phyloP scores from a whole-genome alignment of 2,329 filamentous ascomycete species.

The Pseudopithomyces chartarum region DNA sequence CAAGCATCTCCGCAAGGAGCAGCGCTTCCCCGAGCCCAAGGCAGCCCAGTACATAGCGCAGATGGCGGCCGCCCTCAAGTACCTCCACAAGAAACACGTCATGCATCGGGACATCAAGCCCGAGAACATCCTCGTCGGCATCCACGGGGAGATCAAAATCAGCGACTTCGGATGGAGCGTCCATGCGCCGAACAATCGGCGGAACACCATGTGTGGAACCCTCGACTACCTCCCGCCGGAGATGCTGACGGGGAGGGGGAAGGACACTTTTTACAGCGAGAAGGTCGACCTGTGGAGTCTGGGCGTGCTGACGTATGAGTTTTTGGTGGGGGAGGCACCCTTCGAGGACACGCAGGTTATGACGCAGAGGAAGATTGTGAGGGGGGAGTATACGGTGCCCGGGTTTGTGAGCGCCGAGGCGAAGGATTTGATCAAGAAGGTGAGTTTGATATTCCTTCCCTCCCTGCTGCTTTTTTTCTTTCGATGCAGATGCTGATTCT shows the following conservation, averaged over 20 bases:
- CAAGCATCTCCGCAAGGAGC: constrained; percentile 80
- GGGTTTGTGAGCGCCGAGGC: constrained; percentile 90
- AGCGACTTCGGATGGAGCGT: constrained; percentile 99
- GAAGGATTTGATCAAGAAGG: constrained; percentile 88
- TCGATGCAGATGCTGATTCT: not conserved
- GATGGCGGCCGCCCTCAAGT: constrained; percentile 87
- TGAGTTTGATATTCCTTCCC: too few species aligned
- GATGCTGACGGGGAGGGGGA: constrained; percentile 84
- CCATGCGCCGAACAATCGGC: constrained; percentile 90
- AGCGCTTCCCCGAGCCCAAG: constrained; percentile 82
- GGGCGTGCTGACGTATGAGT: constrained; percentile 94
- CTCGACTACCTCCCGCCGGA: constrained; percentile 97
- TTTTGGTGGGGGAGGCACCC: constrained; percentile 91
- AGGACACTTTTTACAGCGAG: constrained; percentile 89
- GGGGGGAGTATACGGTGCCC: constrained; percentile 91
- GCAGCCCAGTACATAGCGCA: constrained; percentile 86
- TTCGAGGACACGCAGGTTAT: constrained; percentile 96
- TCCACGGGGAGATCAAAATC: constrained; percentile 98
- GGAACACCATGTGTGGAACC: constrained; percentile 95
- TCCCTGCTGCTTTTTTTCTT: too few species aligned
- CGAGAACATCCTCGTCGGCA: constrained; percentile 93
- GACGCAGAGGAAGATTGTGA: constrained; percentile 87
- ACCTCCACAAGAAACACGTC: constrained; percentile 94
- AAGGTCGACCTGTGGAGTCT: constrained; percentile 97
- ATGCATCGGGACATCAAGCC: constrained; percentile 98